A percentile compares a stretch with the other conserved stretches of the same genome.
phyloP scores from a whole-genome alignment of 495 filamentous ascomycete species.

The Penicillium psychrofluorescens region DNA sequence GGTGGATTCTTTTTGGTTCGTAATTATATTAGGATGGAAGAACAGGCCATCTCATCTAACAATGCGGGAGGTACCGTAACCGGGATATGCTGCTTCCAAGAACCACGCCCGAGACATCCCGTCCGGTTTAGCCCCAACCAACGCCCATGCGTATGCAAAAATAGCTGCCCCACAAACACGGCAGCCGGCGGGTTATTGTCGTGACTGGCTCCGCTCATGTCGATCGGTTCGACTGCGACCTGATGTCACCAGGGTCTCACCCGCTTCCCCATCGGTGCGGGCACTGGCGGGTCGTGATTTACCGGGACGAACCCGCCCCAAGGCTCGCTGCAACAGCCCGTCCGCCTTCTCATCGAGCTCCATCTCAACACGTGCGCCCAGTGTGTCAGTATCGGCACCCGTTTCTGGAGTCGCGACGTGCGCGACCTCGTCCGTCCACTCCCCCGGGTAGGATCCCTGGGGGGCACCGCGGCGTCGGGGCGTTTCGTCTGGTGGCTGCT shows the following conservation, averaged over 20 bases:
- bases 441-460: conserved; percentile 18
- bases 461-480: conserved; percentile 17
- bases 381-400: conserved; percentile 1
- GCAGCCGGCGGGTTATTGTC: conserved; percentile 9
- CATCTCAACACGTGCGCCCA: conserved; percentile 35
- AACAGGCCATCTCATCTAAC: too few species aligned
- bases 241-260: conserved; percentile 13
- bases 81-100: not conserved
- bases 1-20: not conserved
- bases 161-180: not conserved
- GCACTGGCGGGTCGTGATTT: conserved; percentile 12
- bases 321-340: conserved; percentile 25
- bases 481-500: conserved; percentile 9
- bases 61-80: too few species aligned
- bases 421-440: conserved; percentile 33
- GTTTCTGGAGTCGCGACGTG: conserved; percentile 14
- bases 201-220: conserved; percentile 17
- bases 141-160: conserved; percentile 7
- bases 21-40: too few species aligned
- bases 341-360: conserved; percentile 37
- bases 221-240: conserved; percentile 14
- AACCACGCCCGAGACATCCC: not conserved
- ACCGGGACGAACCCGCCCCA: conserved; percentile 27
- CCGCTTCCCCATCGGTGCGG: conserved; percentile 11
- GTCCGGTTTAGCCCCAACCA: not conserved